Conservation (phyloP, 768 basidiomycete genomes). For the Rhodotorula sphaerocarpa region DNA sequence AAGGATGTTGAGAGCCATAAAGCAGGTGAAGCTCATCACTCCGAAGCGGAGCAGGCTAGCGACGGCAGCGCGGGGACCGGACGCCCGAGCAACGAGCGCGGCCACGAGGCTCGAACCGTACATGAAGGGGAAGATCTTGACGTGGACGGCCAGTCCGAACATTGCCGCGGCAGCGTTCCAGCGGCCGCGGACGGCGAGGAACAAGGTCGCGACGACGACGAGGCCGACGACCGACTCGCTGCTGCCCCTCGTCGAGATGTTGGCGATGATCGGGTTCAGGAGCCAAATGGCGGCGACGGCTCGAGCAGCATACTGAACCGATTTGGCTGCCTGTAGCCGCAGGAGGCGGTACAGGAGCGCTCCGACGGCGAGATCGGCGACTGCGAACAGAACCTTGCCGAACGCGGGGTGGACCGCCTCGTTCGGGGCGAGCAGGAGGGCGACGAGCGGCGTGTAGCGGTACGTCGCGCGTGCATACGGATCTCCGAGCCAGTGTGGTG, state of each 20-base stretch:
- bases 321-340: constrained; percentile 27
- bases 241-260: constrained; percentile 93
- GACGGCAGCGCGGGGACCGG: not conserved
- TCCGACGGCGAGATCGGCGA: constrained; percentile 73
- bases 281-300: constrained; percentile 58
- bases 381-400: constrained; percentile 81
- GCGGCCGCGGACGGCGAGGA: constrained; percentile 46
- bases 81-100: constrained; percentile 14
- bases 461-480: constrained; percentile 89
- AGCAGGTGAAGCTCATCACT: constrained; percentile 60
- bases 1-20: constrained; percentile 53
- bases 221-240: constrained; percentile 80
- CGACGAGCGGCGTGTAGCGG: constrained; percentile 89
- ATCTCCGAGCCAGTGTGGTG: constrained; percentile 46
- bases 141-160: constrained; percentile 77
- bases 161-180: constrained; percentile 59
- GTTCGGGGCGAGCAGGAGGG: constrained; percentile 72
- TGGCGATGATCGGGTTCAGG: constrained; percentile 86
- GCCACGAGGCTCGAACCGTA: constrained; percentile 74
- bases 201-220: constrained; percentile 64
- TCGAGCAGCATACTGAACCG: constrained; percentile 16
- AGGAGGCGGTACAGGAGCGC: constrained; percentile 53
- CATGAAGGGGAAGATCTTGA: constrained; percentile 94
- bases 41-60: constrained; percentile 59
- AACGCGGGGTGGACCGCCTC: constrained; percentile 70